Conservation (phyloP, 306 rosid species). For the Cucurbita maxima region DNA sequence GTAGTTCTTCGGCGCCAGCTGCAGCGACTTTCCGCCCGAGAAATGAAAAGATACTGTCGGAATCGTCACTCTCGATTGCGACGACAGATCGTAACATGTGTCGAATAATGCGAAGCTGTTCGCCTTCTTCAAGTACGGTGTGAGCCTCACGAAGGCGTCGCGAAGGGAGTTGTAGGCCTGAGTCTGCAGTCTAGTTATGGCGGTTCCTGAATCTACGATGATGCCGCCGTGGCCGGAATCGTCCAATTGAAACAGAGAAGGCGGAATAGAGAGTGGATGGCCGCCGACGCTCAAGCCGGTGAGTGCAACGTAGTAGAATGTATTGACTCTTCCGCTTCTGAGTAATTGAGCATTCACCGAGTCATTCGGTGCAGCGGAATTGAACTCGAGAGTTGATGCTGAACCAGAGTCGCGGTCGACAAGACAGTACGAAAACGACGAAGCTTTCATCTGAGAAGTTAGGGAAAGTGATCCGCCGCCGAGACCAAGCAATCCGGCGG, state of each 20-base stretch:
- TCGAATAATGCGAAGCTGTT: constrained; percentile 48
- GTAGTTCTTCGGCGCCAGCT: constrained; percentile 63
- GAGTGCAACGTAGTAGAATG: constrained; percentile 54
- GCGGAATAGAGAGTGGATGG: constrained; percentile 17
- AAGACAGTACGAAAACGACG: constrained; percentile 69
- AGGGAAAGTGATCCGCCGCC: constrained; percentile 66
- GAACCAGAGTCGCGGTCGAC: constrained; percentile 62
- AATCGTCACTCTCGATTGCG: constrained; percentile 28
- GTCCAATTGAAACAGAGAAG: constrained; percentile 30
- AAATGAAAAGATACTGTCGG: constrained; percentile 73
- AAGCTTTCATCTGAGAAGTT: constrained; percentile 47
- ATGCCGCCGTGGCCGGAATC: constrained; percentile 51
- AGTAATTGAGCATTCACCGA: constrained; percentile 39
- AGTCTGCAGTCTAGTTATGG: constrained; percentile 56
- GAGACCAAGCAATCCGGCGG: constrained; percentile 83
- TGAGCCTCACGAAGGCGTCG: constrained; percentile 38
- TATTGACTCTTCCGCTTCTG: constrained; percentile 14
- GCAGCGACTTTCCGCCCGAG: constrained; percentile 23
- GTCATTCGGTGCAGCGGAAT: constrained; percentile 48
- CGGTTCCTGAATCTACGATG: constrained; percentile 80
- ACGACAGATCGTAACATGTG: constrained; percentile 68
- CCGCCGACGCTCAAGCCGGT: constrained; percentile 75
- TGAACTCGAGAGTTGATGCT: constrained; percentile 76
- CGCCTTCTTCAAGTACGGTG: constrained; percentile 27
- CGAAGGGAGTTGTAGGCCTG: constrained; percentile 53